A percentile compares a stretch with the other conserved stretches of the same genome.
Evolutionary conservation across 2,329 filamentous ascomycete species (phyloP).

Genomic region (Mycogone perniciosa): DNA sequence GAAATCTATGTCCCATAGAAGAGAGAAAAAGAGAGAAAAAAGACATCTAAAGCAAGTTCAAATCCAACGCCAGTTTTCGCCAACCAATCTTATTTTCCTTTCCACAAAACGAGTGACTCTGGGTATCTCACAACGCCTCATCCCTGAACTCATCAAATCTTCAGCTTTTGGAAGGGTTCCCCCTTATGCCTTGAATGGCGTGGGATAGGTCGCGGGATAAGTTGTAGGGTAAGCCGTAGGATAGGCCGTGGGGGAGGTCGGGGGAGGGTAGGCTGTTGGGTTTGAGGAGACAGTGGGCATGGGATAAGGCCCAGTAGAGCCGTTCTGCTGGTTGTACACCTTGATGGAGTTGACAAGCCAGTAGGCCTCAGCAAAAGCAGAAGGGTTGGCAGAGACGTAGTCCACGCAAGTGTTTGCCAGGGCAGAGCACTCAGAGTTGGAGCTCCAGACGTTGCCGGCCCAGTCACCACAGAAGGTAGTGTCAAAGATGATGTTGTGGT

Average conservation of each 20-base stretch:
- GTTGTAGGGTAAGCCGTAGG: neutral
- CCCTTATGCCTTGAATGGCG: neutral
- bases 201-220: neutral
- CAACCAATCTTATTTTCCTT: neutral
- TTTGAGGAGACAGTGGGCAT: too few relatives aligned
- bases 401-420: constrained; percentile 60
- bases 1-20: neutral
- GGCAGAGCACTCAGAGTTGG: constrained; percentile 50
- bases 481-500: constrained; percentile 73
- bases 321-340: constrained; percentile 41
- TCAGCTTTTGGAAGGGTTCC: neutral
- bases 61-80: constrained; percentile 1
- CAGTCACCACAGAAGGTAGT: constrained; percentile 84
- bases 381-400: constrained; percentile 66
- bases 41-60: neutral
- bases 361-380: constrained; percentile 64
- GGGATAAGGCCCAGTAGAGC: neutral
- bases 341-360: constrained; percentile 70
- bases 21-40: neutral
- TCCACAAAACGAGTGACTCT: neutral
- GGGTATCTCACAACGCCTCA: constrained; percentile 1
- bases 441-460: constrained; percentile 65
- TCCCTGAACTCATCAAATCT: neutral
- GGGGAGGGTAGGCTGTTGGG: neutral
- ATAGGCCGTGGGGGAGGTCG: neutral